phyloP scores from a whole-genome alignment of 164 flowering plant species.

The Chimonanthus praecox region DNA sequence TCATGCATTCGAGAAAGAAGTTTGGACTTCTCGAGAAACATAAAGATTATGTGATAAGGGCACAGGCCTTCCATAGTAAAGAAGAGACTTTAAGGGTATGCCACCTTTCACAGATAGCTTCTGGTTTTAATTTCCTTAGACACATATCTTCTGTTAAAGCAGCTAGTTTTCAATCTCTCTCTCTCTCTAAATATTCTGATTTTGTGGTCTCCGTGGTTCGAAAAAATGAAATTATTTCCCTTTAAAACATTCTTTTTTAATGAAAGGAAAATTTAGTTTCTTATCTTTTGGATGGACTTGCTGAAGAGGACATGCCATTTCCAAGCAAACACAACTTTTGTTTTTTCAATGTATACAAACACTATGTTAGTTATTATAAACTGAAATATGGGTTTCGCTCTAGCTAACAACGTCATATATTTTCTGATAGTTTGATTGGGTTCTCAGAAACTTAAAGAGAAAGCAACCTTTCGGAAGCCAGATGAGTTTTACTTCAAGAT shows the following conservation, averaged over 20 bases:
- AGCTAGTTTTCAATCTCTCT: not conserved
- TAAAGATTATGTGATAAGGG: slow-evolving; percentile 83
- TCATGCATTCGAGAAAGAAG: slow-evolving; percentile 49
- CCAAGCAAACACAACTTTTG: not conserved
- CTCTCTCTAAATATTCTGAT: too few relatives aligned
- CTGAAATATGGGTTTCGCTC: not conserved
- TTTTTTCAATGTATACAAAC: not conserved
- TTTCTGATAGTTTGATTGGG: slow-evolving; percentile 5
- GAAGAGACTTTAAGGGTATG: slow-evolving; percentile 61
- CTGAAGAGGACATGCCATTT: not conserved
- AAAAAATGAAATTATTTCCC: too few relatives aligned
- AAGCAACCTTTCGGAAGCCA: slow-evolving; percentile 76
- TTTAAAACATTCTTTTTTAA: too few relatives aligned
- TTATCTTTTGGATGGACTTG: too few relatives aligned
- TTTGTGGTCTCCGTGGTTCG: too few relatives aligned
- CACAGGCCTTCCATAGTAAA: slow-evolving; percentile 57
- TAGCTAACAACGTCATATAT: not conserved
- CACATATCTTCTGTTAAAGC: not conserved
- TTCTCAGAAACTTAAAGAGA: slow-evolving; percentile 72
- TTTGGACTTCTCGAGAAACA: slow-evolving; percentile 85
- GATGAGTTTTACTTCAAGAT: slow-evolving; percentile 89
- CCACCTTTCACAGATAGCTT: not conserved
- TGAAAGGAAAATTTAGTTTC: too few relatives aligned
- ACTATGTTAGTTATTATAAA: not conserved
- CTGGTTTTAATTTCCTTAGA: not conserved